Percentiles rank a stretch among this genome's conserved stretches.
phyloP scores from a whole-genome alignment of 306 rosid species.

The Psophocarpus tetragonolobus region DNA sequence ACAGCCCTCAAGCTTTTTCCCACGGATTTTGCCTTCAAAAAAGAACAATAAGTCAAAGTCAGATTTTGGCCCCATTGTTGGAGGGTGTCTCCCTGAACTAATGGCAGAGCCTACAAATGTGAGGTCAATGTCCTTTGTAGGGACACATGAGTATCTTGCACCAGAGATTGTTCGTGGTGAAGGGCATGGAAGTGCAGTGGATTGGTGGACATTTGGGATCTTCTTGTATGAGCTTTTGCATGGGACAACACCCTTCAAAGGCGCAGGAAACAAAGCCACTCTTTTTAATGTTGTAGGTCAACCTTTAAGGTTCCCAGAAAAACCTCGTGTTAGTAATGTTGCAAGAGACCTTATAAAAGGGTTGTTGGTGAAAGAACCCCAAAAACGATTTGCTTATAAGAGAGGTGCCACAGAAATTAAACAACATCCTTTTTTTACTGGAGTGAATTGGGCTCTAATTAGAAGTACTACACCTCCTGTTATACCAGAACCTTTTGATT shows the following conservation, averaged over 20 bases:
- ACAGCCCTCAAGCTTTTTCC: conserved; percentile 63
- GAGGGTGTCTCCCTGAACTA: conserved; percentile 69
- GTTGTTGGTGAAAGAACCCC: conserved; percentile 78
- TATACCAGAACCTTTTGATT: conserved; percentile 64
- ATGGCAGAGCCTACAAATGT: conserved; percentile 93
- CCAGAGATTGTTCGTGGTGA: conserved; percentile 87
- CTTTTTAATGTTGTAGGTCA: conserved; percentile 78
- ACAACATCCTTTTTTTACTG: conserved; percentile 90
- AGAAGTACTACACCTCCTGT: conserved; percentile 79
- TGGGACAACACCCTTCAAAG: conserved; percentile 91
- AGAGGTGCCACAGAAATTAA: conserved; percentile 90
- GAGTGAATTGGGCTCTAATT: conserved; percentile 85
- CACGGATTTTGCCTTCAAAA: conserved; percentile 64
- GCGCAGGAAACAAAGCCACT: conserved; percentile 71
- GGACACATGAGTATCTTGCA: conserved; percentile 88
- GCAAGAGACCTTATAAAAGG: conserved; percentile 79
- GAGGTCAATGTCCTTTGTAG: conserved; percentile 89
- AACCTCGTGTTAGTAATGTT: conserved; percentile 47
- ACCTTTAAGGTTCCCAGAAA: conserved; percentile 79
- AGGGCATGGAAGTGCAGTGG: conserved; percentile 93
- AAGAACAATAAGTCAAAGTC: conserved; percentile 75
- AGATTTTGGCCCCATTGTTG: conserved; percentile 63
- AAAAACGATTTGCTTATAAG: conserved; percentile 68
- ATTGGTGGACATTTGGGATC: conserved; percentile 94
- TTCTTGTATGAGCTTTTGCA: conserved; percentile 78